phyloP scores from a whole-genome alignment of 306 rosid species.

The Crotalaria pallida region DNA sequence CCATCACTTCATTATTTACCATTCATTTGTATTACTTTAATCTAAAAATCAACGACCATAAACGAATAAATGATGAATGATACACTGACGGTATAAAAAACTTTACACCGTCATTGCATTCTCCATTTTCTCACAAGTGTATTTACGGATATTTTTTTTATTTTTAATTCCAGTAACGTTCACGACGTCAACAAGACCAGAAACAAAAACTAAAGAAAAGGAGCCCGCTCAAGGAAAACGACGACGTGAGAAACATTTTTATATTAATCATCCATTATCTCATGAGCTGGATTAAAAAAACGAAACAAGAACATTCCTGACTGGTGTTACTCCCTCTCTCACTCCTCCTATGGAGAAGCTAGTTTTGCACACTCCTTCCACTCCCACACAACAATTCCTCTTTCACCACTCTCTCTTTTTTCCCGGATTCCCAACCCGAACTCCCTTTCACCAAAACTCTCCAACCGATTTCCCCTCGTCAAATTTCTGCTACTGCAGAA shows the following conservation, averaged over 20 bases:
- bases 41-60: no score
- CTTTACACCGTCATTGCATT: no score
- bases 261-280: slow-evolving; percentile 6
- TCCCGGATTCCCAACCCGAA: background rate
- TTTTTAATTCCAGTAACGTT: no score
- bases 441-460: background rate
- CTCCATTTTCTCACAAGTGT: no score
- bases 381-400: slow-evolving; percentile 13
- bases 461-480: slow-evolving; percentile 26
- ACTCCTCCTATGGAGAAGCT: slow-evolving; percentile 62
- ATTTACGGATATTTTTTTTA: no score
- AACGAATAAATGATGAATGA: no score
- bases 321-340: background rate
- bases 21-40: no score
- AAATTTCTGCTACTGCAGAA: slow-evolving; percentile 3
- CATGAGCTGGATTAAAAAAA: slow-evolving; percentile 9
- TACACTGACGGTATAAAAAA: no score
- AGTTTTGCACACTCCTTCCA: slow-evolving; percentile 28
- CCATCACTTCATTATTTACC: no score
- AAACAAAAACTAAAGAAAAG: no score
- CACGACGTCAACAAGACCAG: no score
- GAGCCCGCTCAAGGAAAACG: background rate
- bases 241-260: background rate
- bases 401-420: slow-evolving; percentile 30
- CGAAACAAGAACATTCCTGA: background rate